Conservation (phyloP, 2,329 filamentous ascomycete genomes). For the Aspergillus floridensis region DNA sequence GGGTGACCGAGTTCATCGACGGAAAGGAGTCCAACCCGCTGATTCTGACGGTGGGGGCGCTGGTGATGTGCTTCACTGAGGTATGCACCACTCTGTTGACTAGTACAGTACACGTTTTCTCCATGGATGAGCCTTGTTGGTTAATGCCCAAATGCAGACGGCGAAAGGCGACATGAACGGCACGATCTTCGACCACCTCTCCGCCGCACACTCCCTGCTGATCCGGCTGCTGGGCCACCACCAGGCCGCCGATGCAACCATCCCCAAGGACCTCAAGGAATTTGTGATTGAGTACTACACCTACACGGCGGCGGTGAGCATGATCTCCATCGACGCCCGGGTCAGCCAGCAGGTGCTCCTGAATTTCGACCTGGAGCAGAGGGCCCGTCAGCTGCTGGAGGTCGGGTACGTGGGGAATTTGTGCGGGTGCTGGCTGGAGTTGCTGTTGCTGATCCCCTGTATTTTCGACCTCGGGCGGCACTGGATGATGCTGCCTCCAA, state of each 20-base stretch:
- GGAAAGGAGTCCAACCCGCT: constrained; percentile 35
- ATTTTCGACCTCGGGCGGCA: constrained; percentile 36
- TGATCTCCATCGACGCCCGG: constrained; percentile 45
- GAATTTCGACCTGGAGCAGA: constrained; percentile 46
- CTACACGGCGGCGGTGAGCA: constrained; percentile 48
- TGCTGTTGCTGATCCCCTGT: constrained; percentile 30
- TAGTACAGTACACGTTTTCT: neutral
- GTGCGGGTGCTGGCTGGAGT: constrained; percentile 32
- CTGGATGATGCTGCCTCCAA: constrained; percentile 24
- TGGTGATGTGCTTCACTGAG: constrained; percentile 50
- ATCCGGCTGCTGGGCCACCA: constrained; percentile 35
- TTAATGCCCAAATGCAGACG: constrained; percentile 27
- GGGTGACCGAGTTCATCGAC: constrained; percentile 31
- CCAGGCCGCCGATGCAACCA: constrained; percentile 24
- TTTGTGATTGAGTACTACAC: constrained; percentile 52
- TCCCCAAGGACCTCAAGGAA: constrained; percentile 41
- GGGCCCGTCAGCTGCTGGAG: constrained; percentile 27
- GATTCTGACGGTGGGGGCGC: constrained; percentile 45
- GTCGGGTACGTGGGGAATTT: constrained; percentile 31
- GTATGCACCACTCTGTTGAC: constrained; percentile 27
- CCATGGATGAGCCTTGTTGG: too few relatives aligned
- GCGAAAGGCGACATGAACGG: constrained; percentile 48
- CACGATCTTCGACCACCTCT: constrained; percentile 48
- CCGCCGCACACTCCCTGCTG: constrained; percentile 45
- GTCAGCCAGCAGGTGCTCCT: constrained; percentile 28